Evolutionary conservation across 495 filamentous ascomycete species (phyloP), one percentile per base, ranked within the genome.

Genomic region (Aspergillus homomorphus): DNA sequence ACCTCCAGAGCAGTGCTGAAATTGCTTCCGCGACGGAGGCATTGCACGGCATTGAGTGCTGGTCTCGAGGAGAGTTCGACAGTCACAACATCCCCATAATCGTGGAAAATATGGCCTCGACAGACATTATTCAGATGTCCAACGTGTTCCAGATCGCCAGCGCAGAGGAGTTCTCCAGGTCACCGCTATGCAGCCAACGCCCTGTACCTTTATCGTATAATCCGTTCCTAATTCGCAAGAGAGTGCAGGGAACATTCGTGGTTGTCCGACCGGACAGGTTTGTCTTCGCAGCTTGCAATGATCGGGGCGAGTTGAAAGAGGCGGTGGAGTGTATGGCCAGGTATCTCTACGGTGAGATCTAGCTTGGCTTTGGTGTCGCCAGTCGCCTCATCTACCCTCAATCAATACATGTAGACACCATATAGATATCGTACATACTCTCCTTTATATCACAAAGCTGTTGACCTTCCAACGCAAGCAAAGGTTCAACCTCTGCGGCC

Each of bases 61-160:
- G 63, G 16, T 62, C 61, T 4, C 42, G 55, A 7, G 63, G 64
- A 1, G 61, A 67, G 28, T 50, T 71, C 12, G 38, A 4, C 28
- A 10, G 38, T 3, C 16, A 48, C 12, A 62, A 67, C 10, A 42
- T 49, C 3, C 69, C 66, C 1, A 60, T 61, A 26, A 18, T 71
- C 8, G 22, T 67, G 4, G 62, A 67, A 30, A 41, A 16, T 1
- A 30, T 28, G 5, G 12, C 0, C 23, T n/a, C 15, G 3, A 28
- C n/a, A 12, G 3, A 30, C 21, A n/a, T 14, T 5, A 9, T 28
- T 18, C 24, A 28, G 7, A n/a, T 28, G 9, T n/a, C 4, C 18
- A 50, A 28, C 46, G 46, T 51, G 12, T 51, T 30, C 48, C 48
- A 30, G 15, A 51, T 51, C 23, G 48, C 45, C 24, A 60, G 22